Evolutionary conservation across 441 rosid species (phyloP), one percentile per base, ranked within the genome.

Genomic region (Pelargonium citronellum): DNA sequence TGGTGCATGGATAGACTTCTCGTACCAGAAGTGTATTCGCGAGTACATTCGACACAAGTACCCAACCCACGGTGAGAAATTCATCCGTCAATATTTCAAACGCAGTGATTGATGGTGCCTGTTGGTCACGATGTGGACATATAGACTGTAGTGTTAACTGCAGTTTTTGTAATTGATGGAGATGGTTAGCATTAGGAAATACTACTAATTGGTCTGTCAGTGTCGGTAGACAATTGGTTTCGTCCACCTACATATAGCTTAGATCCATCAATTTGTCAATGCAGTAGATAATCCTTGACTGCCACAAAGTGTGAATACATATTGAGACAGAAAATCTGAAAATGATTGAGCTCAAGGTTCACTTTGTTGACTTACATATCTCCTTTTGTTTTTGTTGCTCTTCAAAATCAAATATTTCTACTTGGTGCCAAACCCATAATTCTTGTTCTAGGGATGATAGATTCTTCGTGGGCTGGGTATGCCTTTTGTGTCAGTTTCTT

Each of bases 281-380:
- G 74, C 44, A 55, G 82, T 73, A 68, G 83, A 72, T 80, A 63
- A 65, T 71, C 73, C 71, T 81, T 70, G 80, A 74, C 81, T 57
- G 57, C 39, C 39, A 51, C 15, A 7, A 51, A 51, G 58, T n/a
- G n/a, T 51, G 58, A 4, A 51, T 51, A 51, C 58, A 51, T 51
- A 13, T 51, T 13, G 17, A 27, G 30, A 27, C 30, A 27, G 30
- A 27, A 27, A 27, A 27, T 27, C 30, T 27, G 30, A 27, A 27
- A 27, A 27, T 2, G 30, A 27, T 27, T 27, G 30, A 27, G 30
- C 1, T 27, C 30, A 51, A n/a, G 49, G 49, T 44, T 44, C 49
- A 44, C 49, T 44, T 44, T 1, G 9, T 12, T 44, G 49, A 44
- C 12, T 44, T 44, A 12, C 12, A 44, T 44, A 7, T 44, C 12